Evolutionary conservation across 306 rosid genomes (phyloP).

Genomic region (Amphicarpaea edgeworthii): DNA sequence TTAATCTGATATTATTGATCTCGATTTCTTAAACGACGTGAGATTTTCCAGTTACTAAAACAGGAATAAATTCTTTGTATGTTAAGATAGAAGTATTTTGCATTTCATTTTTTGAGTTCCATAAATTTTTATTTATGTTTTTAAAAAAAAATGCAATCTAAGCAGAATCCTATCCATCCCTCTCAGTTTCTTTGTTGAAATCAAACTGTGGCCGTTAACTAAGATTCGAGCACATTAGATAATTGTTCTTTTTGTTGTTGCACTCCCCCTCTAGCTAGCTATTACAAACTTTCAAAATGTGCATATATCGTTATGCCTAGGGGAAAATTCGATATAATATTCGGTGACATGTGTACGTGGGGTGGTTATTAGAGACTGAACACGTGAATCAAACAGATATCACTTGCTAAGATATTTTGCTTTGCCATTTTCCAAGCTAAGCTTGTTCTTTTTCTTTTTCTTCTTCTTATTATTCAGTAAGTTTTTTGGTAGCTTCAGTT

Average conservation of each 20-base stretch:
- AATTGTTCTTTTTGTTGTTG: constrained; percentile 34
- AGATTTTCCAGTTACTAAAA: no score
- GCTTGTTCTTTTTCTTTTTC: not conserved
- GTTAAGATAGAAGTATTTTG: not conserved
- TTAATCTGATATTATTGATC: no score
- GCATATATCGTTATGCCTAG: constrained; percentile 39
- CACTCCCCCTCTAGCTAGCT: constrained; percentile 7
- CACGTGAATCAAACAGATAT: constrained; percentile 31
- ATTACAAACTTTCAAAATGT: constrained; percentile 9
- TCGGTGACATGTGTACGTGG: constrained; percentile 30
- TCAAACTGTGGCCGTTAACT: constrained; percentile 49
- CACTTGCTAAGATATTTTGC: not conserved
- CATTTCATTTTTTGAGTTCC: constrained; percentile 9
- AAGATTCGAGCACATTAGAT: constrained; percentile 43
- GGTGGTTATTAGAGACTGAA: constrained; percentile 36
- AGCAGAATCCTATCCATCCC: constrained; percentile 33
- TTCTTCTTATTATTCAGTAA: not conserved
- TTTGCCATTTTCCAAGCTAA: constrained; percentile 6
- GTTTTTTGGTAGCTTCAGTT: not conserved
- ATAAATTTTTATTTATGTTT: not conserved
- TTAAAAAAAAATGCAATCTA: not conserved
- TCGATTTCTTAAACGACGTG: no score
- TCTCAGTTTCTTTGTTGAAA: constrained; percentile 36
- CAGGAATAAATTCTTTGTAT: no score
- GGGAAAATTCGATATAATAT: constrained; percentile 37